These are phyloP conservation scores for Trichosporon ovoides DNA, from an alignment of 1,284 basidiomycete species.

Conservation along the genomic window DNA sequence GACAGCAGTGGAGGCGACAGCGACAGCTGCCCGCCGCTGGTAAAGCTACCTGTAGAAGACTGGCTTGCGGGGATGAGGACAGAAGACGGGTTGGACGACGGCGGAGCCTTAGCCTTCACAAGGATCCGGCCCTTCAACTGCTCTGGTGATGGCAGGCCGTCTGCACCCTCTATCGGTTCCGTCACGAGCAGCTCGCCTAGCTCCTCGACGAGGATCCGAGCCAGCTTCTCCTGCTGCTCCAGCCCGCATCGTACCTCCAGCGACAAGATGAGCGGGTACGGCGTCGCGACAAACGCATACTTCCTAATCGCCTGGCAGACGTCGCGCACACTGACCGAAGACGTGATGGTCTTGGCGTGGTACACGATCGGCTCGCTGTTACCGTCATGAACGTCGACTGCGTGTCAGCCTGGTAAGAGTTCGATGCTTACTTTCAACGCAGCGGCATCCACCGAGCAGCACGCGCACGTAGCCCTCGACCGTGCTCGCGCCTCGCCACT, in stretches of 20 bases:
- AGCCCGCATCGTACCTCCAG: slow-evolving; percentile 86
- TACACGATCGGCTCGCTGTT: slow-evolving; percentile 75
- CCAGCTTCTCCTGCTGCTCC: slow-evolving; percentile 76
- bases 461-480: slow-evolving; percentile 95
- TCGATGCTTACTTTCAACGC: slow-evolving; percentile 71
- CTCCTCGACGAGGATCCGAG: slow-evolving; percentile 66
- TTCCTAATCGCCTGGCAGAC: slow-evolving; percentile 81
- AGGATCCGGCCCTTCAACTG: slow-evolving; percentile 73
- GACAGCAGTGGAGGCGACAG: slow-evolving; percentile 3
- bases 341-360: slow-evolving; percentile 88
- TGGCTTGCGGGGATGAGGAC: background rate
- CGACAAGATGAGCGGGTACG: slow-evolving; percentile 91
- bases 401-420: background rate
- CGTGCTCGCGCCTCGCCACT: slow-evolving; percentile 87
- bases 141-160: slow-evolving; percentile 76
- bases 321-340: slow-evolving; percentile 75
- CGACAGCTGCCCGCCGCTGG: background rate
- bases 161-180: slow-evolving; percentile 52
- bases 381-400: slow-evolving; percentile 93
- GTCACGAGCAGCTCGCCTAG: slow-evolving; percentile 73
- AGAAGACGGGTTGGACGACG: background rate
- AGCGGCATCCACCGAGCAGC: slow-evolving; percentile 80
- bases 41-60: background rate
- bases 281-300: slow-evolving; percentile 89
- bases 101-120: slow-evolving; percentile 61